These are phyloP conservation scores for Hydrangea macrophylla DNA, from an alignment of 148 eudicot genomes.

Conservation along the genomic window DNA sequence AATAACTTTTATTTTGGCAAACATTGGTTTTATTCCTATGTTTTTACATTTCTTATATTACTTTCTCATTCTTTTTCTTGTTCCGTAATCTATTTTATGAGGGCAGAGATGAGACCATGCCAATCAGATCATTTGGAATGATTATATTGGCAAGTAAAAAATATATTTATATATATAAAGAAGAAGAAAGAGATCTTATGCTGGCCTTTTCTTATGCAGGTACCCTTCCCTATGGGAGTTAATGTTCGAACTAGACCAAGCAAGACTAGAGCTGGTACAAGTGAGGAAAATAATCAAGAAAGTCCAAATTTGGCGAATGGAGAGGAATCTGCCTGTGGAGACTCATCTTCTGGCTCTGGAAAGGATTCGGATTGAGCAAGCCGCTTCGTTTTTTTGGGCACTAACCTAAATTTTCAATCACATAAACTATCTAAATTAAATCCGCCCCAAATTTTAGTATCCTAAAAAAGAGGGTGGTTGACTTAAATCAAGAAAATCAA, in stretches of 20 bases:
- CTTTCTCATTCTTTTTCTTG: neutral
- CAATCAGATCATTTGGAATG: neutral
- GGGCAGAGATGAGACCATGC: neutral
- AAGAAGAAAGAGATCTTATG: neutral
- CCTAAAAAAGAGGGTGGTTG: constrained; percentile 14
- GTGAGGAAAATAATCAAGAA: constrained; percentile 53
- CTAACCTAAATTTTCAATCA: too few species aligned
- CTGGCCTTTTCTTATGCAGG: constrained; percentile 38
- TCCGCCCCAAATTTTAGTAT: constrained; percentile 20
- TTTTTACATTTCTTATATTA: neutral
- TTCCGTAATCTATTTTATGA: neutral
- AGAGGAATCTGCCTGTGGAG: constrained; percentile 50
- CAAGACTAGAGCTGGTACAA: constrained; percentile 38
- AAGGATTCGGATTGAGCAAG: constrained; percentile 57
- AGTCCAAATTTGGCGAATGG: constrained; percentile 26
- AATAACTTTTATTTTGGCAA: neutral
- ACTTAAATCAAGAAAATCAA: neutral
- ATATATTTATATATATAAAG: too few species aligned
- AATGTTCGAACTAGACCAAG: constrained; percentile 49
- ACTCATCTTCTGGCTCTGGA: constrained; percentile 50
- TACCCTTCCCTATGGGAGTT: constrained; percentile 83
- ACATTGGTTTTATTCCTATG: constrained; percentile 1
- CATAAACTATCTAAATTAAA: neutral
- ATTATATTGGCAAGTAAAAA: neutral
- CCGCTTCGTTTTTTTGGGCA: constrained; percentile 21